Conservation (phyloP, 148 eudicot species). For the Camellia sinensis region DNA sequence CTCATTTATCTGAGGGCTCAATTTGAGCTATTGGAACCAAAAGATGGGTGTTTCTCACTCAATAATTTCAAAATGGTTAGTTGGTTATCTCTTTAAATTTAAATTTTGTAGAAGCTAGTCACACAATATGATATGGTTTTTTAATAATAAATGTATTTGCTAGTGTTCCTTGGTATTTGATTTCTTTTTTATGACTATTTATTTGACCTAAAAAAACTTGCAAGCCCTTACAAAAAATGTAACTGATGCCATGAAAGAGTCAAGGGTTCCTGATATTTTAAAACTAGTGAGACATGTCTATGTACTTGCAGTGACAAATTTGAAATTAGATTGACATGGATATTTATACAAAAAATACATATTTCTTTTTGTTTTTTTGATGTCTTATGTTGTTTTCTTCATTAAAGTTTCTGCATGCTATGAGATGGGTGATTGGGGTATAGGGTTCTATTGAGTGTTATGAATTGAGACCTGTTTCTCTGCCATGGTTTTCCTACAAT, state of each 20-base stretch:
- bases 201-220: constrained; percentile 2
- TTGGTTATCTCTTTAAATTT: not conserved
- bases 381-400: not conserved
- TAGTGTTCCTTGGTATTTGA: not conserved
- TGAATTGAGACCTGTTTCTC: not conserved
- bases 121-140: constrained; percentile 8
- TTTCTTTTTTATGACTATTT: not conserved
- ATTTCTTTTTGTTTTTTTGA: not conserved
- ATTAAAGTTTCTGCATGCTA: not conserved
- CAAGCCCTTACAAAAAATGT: constrained; percentile 77
- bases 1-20: constrained; percentile 70
- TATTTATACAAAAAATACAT: not conserved
- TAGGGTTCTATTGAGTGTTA: not conserved
- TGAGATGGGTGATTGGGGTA: no score
- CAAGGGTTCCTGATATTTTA: constrained; percentile 67
- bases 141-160: not conserved
- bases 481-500: no score
- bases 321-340: not conserved
- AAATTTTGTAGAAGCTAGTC: not conserved
- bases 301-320: not conserved
- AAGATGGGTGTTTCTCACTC: constrained; percentile 60
- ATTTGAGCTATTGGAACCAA: constrained; percentile 73
- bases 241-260: constrained; percentile 83
- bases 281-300: constrained; percentile 47
- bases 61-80: constrained; percentile 75